Percentiles rank a stretch among this genome's conserved stretches.
Conservation (phyloP, 805 yeast genomes). For the Ogataea paraovalis region DNA sequence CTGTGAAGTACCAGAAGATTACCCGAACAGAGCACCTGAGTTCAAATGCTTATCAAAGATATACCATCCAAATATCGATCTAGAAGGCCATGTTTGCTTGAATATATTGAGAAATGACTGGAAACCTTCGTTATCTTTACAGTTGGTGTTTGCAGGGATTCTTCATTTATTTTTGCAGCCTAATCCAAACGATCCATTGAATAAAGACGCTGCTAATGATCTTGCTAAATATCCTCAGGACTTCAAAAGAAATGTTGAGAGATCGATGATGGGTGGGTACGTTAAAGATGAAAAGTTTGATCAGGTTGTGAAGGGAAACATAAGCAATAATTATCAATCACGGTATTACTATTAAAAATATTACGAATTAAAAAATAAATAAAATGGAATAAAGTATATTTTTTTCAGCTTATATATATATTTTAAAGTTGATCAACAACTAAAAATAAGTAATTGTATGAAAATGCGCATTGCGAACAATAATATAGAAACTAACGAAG, state of each 20-base stretch:
- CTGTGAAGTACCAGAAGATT: constrained; percentile 63
- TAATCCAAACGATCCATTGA: constrained; percentile 87
- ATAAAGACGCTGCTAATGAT: constrained; percentile 79
- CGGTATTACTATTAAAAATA: constrained; percentile 1
- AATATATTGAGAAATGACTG: constrained; percentile 93
- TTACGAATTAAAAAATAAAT: not conserved
- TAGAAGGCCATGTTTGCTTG: constrained; percentile 85
- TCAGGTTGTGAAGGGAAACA: constrained; percentile 37
- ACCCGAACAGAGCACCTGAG: constrained; percentile 92
- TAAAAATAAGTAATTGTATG: too few relatives aligned
- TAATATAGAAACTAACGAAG: not conserved
- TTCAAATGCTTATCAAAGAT: constrained; percentile 67
- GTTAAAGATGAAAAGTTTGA: constrained; percentile 62
- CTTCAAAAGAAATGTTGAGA: constrained; percentile 55
- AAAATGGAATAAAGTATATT: not conserved
- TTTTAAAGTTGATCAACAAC: not conserved
- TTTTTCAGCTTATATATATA: too few relatives aligned
- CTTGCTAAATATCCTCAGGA: constrained; percentile 39
- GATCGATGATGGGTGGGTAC: constrained; percentile 69
- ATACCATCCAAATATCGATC: constrained; percentile 92
- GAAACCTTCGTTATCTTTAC: constrained; percentile 87
- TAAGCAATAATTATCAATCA: not conserved
- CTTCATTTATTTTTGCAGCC: constrained; percentile 86
- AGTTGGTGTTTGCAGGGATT: constrained; percentile 78
- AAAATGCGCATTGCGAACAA: not conserved